phyloP scores from a whole-genome alignment of 768 basidiomycete genomes.

The Mrakia gelida region DNA sequence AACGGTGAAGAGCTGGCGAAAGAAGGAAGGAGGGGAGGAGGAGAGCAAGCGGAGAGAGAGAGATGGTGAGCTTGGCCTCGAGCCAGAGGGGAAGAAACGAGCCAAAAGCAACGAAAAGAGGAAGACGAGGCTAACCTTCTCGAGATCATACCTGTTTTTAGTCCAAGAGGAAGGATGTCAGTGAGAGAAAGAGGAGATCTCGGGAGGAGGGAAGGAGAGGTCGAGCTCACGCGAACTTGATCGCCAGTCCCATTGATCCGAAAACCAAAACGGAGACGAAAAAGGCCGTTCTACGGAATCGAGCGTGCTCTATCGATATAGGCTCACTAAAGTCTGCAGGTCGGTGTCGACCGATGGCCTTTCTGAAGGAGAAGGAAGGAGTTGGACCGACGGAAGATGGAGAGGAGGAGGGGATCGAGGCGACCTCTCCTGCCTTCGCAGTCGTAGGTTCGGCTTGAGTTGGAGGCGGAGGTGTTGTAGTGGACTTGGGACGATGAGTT shows the following conservation, averaged over 20 bases:
- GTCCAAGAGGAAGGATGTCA: not conserved
- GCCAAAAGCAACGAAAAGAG: not conserved
- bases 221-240: no score
- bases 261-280: no score
- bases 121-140: not conserved
- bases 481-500: not conserved
- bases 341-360: no score
- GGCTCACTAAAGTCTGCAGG: no score
- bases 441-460: not conserved
- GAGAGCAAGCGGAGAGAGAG: not conserved
- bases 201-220: not conserved
- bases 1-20: slow-evolving; percentile 13
- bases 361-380: no score
- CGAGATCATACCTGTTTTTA: not conserved
- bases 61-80: not conserved
- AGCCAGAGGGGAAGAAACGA: not conserved
- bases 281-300: no score
- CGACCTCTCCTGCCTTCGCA: not conserved
- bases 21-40: not conserved
- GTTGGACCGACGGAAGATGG: not conserved
- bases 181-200: not conserved
- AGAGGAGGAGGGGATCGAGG: not conserved
- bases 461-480: not conserved
- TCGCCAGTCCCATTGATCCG: no score
- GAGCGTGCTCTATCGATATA: no score